Evolutionary conservation across 1,284 basidiomycete species (phyloP), one percentile per base, ranked within the genome.

Genomic region (Cutaneotrichosporon mucoides): DNA sequence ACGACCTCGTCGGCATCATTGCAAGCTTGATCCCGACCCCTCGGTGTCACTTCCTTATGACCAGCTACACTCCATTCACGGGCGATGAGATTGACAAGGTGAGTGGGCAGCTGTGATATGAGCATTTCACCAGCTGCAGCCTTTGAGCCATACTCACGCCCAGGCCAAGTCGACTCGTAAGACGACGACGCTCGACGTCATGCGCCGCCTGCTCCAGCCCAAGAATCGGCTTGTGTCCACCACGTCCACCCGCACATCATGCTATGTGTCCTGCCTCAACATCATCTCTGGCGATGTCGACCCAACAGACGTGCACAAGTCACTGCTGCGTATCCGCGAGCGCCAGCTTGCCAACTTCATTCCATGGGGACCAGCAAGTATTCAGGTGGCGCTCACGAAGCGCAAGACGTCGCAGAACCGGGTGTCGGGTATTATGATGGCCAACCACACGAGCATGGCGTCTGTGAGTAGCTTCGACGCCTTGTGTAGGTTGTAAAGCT

Each of bases 141-240:
- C 24, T 24, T 24, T 6, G 0, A 53, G 8, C 4, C 12, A 24
- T 34, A 38, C 55, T 57, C 48, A 47, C 52, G 34, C 37, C 4
- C 67, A 92, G 89, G 89, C 88, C 24, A 92, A 92, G 77, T 84
- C 88, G 2, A 92, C 94, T 46, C 86, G 94, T 12, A 86, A 94
- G 67, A 97, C 93, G 46, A 96, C 93, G 0, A 92, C 99, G 0
- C 84, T 99, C 8, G 96, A 99, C 76, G 96, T 99, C 55, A 99
- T 99, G 96, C 88, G 96, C 11, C 88, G 96, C 24, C 82, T 99
- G 2, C 81, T 99, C 9, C 96, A 99, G 73, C 95, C 96, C 33
- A 99, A 98, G 81, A 99, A 99, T 78, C 88, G 96, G 48, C 92
- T 99, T 87, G 95, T 99, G 2, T 92, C 90, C n/a, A 97, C 94